Conservation (phyloP, 1,284 basidiomycete genomes). For the Fereydounia khargensis region DNA sequence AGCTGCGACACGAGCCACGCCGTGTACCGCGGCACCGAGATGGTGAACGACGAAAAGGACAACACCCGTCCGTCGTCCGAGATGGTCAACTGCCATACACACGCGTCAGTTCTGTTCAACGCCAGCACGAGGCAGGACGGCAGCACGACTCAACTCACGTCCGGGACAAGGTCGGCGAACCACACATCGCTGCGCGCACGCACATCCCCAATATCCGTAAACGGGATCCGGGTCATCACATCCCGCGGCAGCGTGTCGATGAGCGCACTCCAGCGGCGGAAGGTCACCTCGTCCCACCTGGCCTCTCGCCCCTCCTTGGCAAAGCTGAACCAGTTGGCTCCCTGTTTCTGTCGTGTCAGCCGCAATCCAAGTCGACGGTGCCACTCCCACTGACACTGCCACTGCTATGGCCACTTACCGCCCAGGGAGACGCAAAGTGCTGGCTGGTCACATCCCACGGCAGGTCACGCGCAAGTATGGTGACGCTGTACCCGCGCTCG, state of each 20-base stretch:
- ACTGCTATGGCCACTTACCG: too few relatives aligned
- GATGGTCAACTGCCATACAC: neutral
- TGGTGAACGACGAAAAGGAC: constrained; percentile 36
- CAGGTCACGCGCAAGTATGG: constrained; percentile 68
- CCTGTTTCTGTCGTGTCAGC: constrained; percentile 59
- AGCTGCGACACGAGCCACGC: constrained; percentile 36
- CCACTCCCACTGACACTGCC: too few relatives aligned
- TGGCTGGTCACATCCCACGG: constrained; percentile 66
- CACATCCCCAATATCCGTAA: constrained; percentile 18
- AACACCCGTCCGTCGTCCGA: constrained; percentile 10
- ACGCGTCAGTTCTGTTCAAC: constrained; percentile 1
- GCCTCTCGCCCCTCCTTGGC: constrained; percentile 37
- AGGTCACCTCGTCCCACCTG: constrained; percentile 31
- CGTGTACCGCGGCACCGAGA: constrained; percentile 39
- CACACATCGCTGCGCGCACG: constrained; percentile 23
- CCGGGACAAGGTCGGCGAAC: constrained; percentile 29
- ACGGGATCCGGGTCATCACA: constrained; percentile 32
- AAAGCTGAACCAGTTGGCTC: constrained; percentile 70
- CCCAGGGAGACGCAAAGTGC: constrained; percentile 70
- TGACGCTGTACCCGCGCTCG: constrained; percentile 62
- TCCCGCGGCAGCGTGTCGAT: constrained; percentile 23
- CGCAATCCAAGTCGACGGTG: too few relatives aligned
- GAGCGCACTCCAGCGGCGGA: constrained; percentile 25
- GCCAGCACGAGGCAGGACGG: neutral
- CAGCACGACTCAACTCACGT: constrained; percentile 5